These are phyloP conservation scores for Cladobotryum protrusum DNA, from an alignment of 2,329 filamentous ascomycete genomes.

Conservation along the genomic window DNA sequence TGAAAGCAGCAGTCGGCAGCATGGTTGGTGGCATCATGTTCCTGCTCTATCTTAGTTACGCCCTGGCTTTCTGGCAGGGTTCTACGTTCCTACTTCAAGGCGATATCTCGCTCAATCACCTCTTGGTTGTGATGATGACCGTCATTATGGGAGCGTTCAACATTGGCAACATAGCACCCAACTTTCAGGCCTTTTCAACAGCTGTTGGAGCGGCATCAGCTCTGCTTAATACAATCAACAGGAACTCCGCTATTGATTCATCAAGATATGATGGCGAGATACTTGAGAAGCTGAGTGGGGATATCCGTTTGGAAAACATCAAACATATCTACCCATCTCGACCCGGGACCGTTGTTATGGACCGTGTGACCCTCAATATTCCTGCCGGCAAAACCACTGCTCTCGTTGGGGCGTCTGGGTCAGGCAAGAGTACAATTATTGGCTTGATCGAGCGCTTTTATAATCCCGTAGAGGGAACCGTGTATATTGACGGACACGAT, in stretches of 20 bases:
- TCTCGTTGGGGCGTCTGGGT: background rate
- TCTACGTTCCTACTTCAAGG: slow-evolving; percentile 65
- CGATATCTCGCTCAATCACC: slow-evolving; percentile 58
- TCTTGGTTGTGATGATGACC: slow-evolving; percentile 82
- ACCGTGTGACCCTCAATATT: slow-evolving; percentile 52
- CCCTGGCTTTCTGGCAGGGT: slow-evolving; percentile 83
- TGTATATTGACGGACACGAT: slow-evolving; percentile 78
- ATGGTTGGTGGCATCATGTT: slow-evolving; percentile 84
- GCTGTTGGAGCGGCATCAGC: slow-evolving; percentile 80
- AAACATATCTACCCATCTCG: slow-evolving; percentile 75
- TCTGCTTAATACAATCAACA: slow-evolving; percentile 91
- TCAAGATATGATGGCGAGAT: slow-evolving; percentile 62
- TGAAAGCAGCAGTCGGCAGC: slow-evolving; percentile 64
- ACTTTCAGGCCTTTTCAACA: slow-evolving; percentile 79
- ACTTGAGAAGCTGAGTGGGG: slow-evolving; percentile 66
- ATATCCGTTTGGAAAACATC: slow-evolving; percentile 72
- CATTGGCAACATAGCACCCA: slow-evolving; percentile 79
- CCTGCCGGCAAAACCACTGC: slow-evolving; percentile 21
- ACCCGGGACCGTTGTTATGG: slow-evolving; percentile 57
- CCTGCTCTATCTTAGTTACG: slow-evolving; percentile 81
- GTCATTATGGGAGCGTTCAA: slow-evolving; percentile 92
- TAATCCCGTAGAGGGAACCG: slow-evolving; percentile 71
- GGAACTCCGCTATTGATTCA: slow-evolving; percentile 76
- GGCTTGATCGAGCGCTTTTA: slow-evolving; percentile 91
- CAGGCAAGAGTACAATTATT: slow-evolving; percentile 82